Base-by-base conservation (phyloP, 2,329 filamentous ascomycete species). In the Simplicillium aogashimaense region DNA sequence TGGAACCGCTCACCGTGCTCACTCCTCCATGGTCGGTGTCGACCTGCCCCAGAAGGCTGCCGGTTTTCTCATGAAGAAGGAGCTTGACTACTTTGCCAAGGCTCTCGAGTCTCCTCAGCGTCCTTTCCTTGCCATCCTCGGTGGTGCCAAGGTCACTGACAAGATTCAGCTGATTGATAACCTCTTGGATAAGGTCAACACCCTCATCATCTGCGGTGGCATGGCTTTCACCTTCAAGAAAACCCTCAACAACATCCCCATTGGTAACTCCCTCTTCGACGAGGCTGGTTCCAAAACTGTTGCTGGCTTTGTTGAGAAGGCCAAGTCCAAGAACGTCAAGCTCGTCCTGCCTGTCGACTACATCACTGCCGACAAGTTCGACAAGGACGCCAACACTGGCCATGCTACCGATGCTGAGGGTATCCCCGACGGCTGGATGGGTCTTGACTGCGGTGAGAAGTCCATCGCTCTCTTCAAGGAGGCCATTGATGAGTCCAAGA, bases 181-280 rank as follows among this genome's bases (percentile, higher is more conserved):
- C 76, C 76, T 98, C 51, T 83, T 98, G 52, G 86, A 88, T 67
- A 97, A 98, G 78, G 89, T 98, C 65, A 78, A 98, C 77, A 92
- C 83, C 64, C 78, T 98, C 51, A 84, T 98, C 67, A 83, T 98
- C 68, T 95, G 90, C 64, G 92, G 92, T 60, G 92, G 74, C 56
- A 98, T 98, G 92, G 89, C 92, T 47, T 98, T 97, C 73, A 98
- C 92, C 55, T 98, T 98, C 79, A 97, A 97, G 78, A 98, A 98
- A 79, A 90, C 87, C n/a, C 77, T 97, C 42, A 78, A 95, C 68
- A 74, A 77, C 60, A 81, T 97, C 57, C 76, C 81, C 65, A 98
- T 98, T 51, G 92, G 92, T 46, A 81, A 81, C 71, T 92, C 74
- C 39, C 76, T 98, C 55, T 98, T 94, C 61, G 92, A 98, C 56